Percentiles rank a stretch among this genome's conserved stretches.
Evolutionary conservation across 2,329 filamentous ascomycete species (phyloP).

Genomic region (Penicillium sp.): DNA sequence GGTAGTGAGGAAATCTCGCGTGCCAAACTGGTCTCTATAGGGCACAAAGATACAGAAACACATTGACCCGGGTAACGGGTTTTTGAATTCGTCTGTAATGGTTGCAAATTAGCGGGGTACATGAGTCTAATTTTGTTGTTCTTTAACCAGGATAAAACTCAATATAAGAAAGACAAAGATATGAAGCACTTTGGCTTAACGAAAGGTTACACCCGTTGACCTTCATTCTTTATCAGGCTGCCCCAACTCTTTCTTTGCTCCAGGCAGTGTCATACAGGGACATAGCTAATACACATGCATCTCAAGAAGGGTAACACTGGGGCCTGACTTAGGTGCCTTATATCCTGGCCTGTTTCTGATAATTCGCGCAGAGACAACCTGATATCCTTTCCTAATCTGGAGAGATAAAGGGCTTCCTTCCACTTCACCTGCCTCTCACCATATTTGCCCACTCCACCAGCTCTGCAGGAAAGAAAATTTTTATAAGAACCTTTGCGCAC

Average conservation of each 20-base stretch:
- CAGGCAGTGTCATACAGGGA: neutral
- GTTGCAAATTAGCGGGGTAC: neutral
- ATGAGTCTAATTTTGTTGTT: neutral
- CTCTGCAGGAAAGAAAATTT: neutral
- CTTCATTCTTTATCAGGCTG: neutral
- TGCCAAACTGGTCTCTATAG: neutral
- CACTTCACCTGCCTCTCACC: neutral
- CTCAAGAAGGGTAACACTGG: neutral
- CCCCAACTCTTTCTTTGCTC: constrained; percentile 1
- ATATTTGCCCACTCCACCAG: neutral
- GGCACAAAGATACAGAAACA: neutral
- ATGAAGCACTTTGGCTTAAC: neutral
- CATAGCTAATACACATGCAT: neutral
- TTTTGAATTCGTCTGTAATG: neutral
- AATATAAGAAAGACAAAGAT: neutral
- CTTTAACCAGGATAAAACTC: neutral
- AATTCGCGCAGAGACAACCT: neutral
- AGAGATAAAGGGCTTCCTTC: neutral
- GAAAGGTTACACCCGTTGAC: neutral
- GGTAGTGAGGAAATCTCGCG: neutral
- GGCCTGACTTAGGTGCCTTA: neutral
- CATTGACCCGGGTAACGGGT: neutral
- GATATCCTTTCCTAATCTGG: neutral
- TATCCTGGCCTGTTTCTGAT: neutral
- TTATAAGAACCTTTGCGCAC: neutral